Base-by-base conservation (phyloP, 345 rosid species). In the Hibiscus syriacus region DNA sequence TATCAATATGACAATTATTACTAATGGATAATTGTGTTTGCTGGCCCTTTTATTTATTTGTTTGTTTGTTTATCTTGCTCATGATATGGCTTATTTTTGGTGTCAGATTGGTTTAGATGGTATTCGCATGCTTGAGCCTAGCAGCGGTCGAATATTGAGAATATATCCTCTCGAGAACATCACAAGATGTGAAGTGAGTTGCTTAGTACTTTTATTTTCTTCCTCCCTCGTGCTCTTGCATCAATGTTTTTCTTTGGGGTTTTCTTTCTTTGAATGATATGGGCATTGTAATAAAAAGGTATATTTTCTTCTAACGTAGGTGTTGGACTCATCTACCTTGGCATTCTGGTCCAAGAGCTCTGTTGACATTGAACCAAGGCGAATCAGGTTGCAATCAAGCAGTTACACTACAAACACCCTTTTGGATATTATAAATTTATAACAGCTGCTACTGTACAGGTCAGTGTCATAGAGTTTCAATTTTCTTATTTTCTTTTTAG, bases 361-460 rank as follows among this genome's bases (percentile, higher is more conserved):
- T 39, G 97, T 95, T 74, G 98, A 95, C 74, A 70, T 92, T 32
- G 99, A 95, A 66, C 90, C 98, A 54, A 90, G 84, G 66, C 86
- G 99, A 41, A 92, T 92, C 54, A 85, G 99, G 75, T 79, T 95
- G 83, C 99, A 95, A 74, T 92, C 99, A 66, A 92, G 79, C 72
- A 85, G 88, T 79, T 92, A 95, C 77, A 95, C 98, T 45, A 81
- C 90, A 70, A 95, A 80, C 71, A 82, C 96, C 27, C 92, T 95
- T 74, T 83, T 95, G 63, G 99, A 95, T 74, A 90, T 76, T 0
- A 92, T n/a, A n/a, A n/a, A n/a, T n/a, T n/a, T n/a, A n/a, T 95
- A 66, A 95, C 98, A 53, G 99, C 99, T 73, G 99, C 99, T 23
- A 92, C 88, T 76, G 93, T 95, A 64, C 99, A 92, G 99, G 99